Base-by-base conservation (phyloP, 148 eudicot species). In the Spergularia marina region DNA sequence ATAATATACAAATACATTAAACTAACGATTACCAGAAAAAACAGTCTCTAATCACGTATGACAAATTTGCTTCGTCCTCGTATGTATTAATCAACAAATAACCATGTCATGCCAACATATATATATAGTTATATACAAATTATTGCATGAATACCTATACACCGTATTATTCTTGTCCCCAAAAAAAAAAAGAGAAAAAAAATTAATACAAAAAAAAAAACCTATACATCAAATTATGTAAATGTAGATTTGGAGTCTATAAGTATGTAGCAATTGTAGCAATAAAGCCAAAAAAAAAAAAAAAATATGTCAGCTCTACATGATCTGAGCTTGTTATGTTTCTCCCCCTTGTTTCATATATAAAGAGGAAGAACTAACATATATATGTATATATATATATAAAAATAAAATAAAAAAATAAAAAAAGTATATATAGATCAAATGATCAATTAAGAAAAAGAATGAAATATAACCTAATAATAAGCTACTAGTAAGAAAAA, bases 251-350 rank as follows among this genome's bases (percentile, higher is more conserved):
- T 21, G n/a, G n/a, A n/a, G n/a, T n/a, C n/a, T n/a, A n/a, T n/a
- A n/a, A n/a, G n/a, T n/a, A n/a, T 23, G 25, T 23, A 23, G 25
- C 25, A 23, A 41, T 41, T 1, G 49, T 44, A 44, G 10, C 49
- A 44, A 44, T 44, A 44, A 44, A 9, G 44, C 44, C 49, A 4
- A 18, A 52, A 73, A 60, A 34, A 72, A 30, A 4, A 18, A 52
- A 73, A 60, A 34, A 72, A 30, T 30, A 30, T 25, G 13, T 61
- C 76, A 62, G 68, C 68, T 74, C 68, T 75, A 53, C 58, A 20
- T 54, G 55, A 66, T 66, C 44, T 66, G 78, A 66, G 17, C 13
- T 53, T 52, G 11, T 12, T 61, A 10, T 21, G n/a, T 30, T 51
- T 54, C 8, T 23, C 41, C 75, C 75, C 16, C 30, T 58, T 8